Percentiles rank a stretch among this genome's conserved stretches.
Conservation (phyloP, 2,329 filamentous ascomycete genomes). For the Monilinia polystroma region DNA sequence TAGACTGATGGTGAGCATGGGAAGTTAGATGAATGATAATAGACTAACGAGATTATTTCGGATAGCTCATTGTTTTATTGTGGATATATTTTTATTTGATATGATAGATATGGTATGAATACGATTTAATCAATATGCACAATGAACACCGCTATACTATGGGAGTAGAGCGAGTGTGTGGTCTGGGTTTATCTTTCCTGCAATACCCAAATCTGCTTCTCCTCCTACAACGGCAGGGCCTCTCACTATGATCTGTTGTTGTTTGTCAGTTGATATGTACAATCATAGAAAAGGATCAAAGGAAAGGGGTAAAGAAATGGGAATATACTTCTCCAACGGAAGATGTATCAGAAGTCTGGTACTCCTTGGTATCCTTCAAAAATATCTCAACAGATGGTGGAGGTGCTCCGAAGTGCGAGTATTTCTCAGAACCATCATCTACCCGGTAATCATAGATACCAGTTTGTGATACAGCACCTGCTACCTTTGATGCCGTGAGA, state of each 20-base stretch:
- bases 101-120: slow-evolving; percentile 10
- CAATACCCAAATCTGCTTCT: slow-evolving; percentile 61
- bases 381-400: slow-evolving; percentile 77
- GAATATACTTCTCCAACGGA: slow-evolving; percentile 61
- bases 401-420: slow-evolving; percentile 77
- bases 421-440: slow-evolving; percentile 42
- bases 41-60: neutral
- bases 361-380: slow-evolving; percentile 59
- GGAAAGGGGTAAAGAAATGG: neutral
- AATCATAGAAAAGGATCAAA: slow-evolving; percentile 22
- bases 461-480: slow-evolving; percentile 84
- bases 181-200: slow-evolving; percentile 67
- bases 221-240: slow-evolving; percentile 73
- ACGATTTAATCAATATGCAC: slow-evolving; percentile 5
- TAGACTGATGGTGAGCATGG: neutral
- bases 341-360: slow-evolving; percentile 63
- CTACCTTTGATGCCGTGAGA: slow-evolving; percentile 77
- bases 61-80: slow-evolving; percentile 3
- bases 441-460: slow-evolving; percentile 83
- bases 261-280: slow-evolving; percentile 1
- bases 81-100: slow-evolving; percentile 9
- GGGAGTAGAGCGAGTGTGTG: slow-evolving; percentile 61
- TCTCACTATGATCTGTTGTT: slow-evolving; percentile 61
- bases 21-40: neutral
- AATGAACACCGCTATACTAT: slow-evolving; percentile 1